phyloP scores from a whole-genome alignment of 1,139 yeast genomes.

The Scheffersomyces segobiensis region DNA sequence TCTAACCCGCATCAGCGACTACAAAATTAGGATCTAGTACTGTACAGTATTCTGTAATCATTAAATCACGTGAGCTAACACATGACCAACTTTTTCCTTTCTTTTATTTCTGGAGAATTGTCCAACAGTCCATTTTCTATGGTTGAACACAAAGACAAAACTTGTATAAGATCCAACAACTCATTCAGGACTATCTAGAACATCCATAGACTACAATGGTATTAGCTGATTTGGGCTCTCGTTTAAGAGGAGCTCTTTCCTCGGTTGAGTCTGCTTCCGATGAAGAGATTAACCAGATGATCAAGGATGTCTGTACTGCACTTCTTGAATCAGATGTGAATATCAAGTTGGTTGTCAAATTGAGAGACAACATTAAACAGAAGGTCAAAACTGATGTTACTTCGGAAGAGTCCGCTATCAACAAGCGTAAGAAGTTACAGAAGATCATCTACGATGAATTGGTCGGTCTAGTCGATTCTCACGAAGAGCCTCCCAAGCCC shows the following conservation, averaged over 20 bases:
- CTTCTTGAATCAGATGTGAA: slow-evolving; percentile 91
- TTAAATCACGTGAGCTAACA: too few relatives aligned
- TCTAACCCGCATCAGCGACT: too few relatives aligned
- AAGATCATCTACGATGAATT: slow-evolving; percentile 93
- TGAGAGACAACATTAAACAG: slow-evolving; percentile 71
- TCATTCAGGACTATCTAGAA: neutral
- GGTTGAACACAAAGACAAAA: neutral
- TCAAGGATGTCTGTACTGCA: slow-evolving; percentile 89
- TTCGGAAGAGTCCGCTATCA: slow-evolving; percentile 54
- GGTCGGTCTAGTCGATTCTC: slow-evolving; percentile 75
- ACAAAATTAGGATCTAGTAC: too few relatives aligned
- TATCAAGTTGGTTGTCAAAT: slow-evolving; percentile 72
- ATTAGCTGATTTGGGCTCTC: slow-evolving; percentile 88
- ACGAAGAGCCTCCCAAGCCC: slow-evolving; percentile 76
- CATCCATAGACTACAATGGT: slow-evolving; percentile 55
- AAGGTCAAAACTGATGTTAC: slow-evolving; percentile 52
- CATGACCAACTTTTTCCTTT: neutral
- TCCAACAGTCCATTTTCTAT: neutral
- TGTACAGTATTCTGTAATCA: too few relatives aligned
- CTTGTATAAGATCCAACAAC: neutral
- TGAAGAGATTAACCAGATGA: slow-evolving; percentile 50
- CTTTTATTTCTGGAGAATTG: neutral
- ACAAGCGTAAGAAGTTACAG: slow-evolving; percentile 79
- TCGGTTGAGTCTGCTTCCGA: slow-evolving; percentile 45
- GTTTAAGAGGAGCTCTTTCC: slow-evolving; percentile 77